Evolutionary conservation across 768 basidiomycete species (phyloP).

Genomic region (Suillus sp.): DNA sequence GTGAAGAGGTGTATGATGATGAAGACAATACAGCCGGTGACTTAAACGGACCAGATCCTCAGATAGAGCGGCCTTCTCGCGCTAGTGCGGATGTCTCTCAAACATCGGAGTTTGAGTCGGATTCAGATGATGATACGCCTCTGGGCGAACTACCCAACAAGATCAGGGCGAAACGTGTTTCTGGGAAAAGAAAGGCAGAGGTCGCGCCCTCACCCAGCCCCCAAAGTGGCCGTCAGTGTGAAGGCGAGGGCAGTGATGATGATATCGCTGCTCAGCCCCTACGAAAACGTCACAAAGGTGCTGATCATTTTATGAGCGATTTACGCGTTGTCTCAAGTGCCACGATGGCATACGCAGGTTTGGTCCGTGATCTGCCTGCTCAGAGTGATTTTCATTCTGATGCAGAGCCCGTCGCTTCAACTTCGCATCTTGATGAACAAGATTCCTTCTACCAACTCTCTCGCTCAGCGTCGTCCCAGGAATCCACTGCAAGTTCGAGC

Average conservation of each 20-base stretch:
- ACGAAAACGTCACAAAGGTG: background rate
- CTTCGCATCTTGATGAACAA: conserved; percentile 1
- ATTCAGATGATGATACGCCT: conserved; percentile 3
- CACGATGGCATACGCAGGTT: background rate
- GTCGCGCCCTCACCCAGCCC: background rate
- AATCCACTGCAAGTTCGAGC: background rate
- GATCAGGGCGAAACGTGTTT: background rate
- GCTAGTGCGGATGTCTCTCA: background rate
- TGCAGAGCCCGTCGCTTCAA: background rate
- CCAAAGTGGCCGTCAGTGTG: background rate
- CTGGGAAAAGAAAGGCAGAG: background rate
- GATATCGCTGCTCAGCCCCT: background rate
- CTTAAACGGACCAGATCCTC: background rate
- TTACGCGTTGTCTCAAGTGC: background rate
- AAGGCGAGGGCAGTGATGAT: background rate
- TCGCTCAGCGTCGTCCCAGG: background rate
- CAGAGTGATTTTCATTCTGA: background rate
- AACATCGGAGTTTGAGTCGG: background rate
- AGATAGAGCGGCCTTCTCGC: background rate
- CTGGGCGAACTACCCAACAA: background rate
- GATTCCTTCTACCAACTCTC: background rate
- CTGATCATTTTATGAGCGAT: background rate
- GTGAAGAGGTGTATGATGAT: background rate
- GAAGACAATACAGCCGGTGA: background rate
- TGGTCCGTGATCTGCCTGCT: background rate